Evolutionary conservation across 805 yeast genomes (phyloP), one percentile per base, ranked within the genome.

Genomic region (Candida railenensis): DNA sequence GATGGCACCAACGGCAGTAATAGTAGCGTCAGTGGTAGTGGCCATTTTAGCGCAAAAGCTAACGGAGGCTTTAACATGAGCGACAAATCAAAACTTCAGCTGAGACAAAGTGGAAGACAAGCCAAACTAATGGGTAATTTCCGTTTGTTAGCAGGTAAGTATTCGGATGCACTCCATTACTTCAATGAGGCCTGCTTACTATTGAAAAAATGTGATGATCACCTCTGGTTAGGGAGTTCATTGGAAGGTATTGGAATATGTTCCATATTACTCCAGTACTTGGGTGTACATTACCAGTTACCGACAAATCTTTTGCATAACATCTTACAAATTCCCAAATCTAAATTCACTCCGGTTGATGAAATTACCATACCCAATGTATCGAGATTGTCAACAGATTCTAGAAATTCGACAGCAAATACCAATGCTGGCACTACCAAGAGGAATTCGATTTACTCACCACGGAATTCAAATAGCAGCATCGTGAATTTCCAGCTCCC

Each of bases 181-280:
- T 84, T 90, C 54, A 78, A 83, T n/a, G 96, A 90, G 36, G 83
- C 97, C 0, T 74, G 85, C 1, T 56, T 69, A 2, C 66, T 77
- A 20, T 65, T 89, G 45, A 81, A 80, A 49, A 72, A 78, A 11
- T 72, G 83, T 2, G 81, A 81, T 43, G 99, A 94, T 61, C 78
- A 79, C 55, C 67, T 94, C 7, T 94, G 98, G 98, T 73, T 89
- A 12, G 98, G 85, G 0, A 84, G 92, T 22, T 82, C 96, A 0
- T 61, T 92, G n/a, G 97, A 90, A 54, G 89, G 91, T 0, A 67
- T 90, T 9, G 86, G 85, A 0, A 81, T 88, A 1, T 79, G 87
- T 48, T 62, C 85, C 36, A 62, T 85, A 3, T 62, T 90, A 45
- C 68, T 88, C 42, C 74, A 84, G 11, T 82, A 73, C 54, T 61